Percentiles rank a stretch among this genome's conserved stretches.
Conservation (phyloP, 1,284 basidiomycete species). For the Trametes polyzona region DNA sequence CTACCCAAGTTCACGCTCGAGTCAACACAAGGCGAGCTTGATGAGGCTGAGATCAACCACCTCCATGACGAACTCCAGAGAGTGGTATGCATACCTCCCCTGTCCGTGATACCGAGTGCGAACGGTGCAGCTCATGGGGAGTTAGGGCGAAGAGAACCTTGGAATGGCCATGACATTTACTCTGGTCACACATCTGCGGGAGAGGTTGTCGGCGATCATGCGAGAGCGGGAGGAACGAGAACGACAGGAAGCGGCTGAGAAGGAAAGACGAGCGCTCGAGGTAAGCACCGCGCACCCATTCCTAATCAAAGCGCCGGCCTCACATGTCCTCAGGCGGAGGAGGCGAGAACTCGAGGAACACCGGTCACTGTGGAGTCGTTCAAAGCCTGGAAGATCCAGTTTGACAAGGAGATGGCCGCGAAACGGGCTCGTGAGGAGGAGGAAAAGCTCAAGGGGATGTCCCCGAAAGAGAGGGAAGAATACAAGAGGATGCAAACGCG, state of each 20-base stretch:
- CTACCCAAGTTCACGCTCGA: conserved; percentile 79
- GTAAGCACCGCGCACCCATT: too few species aligned
- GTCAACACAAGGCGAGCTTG: conserved; percentile 70
- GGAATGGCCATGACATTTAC: conserved; percentile 99
- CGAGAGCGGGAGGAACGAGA: conserved; percentile 60
- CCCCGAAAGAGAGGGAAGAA: conserved; percentile 90
- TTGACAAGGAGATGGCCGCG: conserved; percentile 68
- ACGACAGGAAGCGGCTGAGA: conserved; percentile 69
- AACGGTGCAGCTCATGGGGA: background rate
- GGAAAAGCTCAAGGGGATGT: conserved; percentile 77
- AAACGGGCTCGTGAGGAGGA: conserved; percentile 78
- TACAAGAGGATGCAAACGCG: conserved; percentile 69
- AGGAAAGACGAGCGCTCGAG: conserved; percentile 76
- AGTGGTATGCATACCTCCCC: conserved; percentile 56
- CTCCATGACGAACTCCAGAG: conserved; percentile 64
- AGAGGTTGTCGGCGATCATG: conserved; percentile 73
- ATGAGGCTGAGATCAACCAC: conserved; percentile 56
- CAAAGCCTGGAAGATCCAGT: conserved; percentile 78
- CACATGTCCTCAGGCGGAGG: conserved; percentile 70
- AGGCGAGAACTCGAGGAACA: conserved; percentile 87
- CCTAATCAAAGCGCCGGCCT: conserved; percentile 1
- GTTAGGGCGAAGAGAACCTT: conserved; percentile 85
- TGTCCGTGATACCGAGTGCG: conserved; percentile 3
- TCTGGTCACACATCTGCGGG: conserved; percentile 85
- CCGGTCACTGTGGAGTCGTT: conserved; percentile 87